Conservation (phyloP, 345 rosid genomes). For the Eucalyptus sp. region DNA sequence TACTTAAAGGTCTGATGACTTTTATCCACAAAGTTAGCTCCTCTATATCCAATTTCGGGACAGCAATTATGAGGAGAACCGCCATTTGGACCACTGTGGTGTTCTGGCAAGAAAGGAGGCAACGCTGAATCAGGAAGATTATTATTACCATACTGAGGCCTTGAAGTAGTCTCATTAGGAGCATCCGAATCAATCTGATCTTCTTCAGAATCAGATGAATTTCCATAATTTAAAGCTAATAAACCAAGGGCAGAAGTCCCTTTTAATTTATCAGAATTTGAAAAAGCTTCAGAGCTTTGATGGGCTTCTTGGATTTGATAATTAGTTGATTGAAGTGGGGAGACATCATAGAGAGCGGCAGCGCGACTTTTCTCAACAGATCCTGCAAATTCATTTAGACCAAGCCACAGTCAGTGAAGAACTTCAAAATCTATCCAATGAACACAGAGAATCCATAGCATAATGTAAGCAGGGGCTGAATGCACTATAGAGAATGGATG, state of each 20-base stretch:
- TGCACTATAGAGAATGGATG: not conserved
- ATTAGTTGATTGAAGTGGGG: slow-evolving; percentile 35
- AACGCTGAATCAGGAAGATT: not conserved
- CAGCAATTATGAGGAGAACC: slow-evolving; percentile 11
- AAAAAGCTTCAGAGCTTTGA: slow-evolving; percentile 17
- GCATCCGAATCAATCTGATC: slow-evolving; percentile 10
- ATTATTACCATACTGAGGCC: not conserved
- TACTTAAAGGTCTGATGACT: slow-evolving; percentile 13
- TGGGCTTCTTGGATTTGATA: slow-evolving; percentile 8
- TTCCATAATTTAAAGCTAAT: slow-evolving; percentile 73
- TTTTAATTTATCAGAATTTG: slow-evolving; percentile 7
- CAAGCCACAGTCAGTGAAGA: not conserved
- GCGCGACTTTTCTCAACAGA: slow-evolving; percentile 10
- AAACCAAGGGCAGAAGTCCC: slow-evolving; percentile 65
- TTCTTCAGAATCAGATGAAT: slow-evolving; percentile 90
- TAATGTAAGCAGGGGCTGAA: not conserved
- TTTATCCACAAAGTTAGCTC: slow-evolving; percentile 1
- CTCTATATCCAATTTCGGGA: slow-evolving; percentile 12
- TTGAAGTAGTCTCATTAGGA: not conserved
- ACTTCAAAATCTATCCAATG: not conserved
- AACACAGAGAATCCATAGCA: not conserved
- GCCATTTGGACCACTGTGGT: slow-evolving; percentile 3
- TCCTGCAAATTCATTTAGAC: slow-evolving; percentile 20
- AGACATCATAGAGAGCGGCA: slow-evolving; percentile 24
- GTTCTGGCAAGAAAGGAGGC: not conserved